A percentile compares a stretch with the other conserved stretches of the same genome.
Conservation (phyloP, 495 filamentous ascomycete genomes). For the Podospora tetraspora region DNA sequence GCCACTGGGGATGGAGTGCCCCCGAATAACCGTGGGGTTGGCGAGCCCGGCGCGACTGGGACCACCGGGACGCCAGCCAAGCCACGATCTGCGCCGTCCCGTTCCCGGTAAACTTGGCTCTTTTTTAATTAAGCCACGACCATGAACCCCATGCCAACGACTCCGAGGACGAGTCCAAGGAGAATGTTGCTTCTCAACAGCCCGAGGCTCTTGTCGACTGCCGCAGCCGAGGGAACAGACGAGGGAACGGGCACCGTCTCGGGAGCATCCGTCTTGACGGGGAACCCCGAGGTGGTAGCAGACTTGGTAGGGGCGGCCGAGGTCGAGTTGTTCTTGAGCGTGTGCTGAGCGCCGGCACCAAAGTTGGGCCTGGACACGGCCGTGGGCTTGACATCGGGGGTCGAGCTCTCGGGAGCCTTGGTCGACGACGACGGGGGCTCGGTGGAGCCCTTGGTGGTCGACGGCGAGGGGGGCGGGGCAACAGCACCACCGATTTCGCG, state of each 20-base stretch:
- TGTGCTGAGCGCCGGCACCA: not conserved
- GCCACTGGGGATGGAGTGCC: conserved; percentile 6
- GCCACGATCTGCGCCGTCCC: not conserved
- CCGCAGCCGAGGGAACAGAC: not conserved
- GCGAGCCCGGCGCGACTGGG: not conserved
- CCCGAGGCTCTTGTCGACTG: not conserved
- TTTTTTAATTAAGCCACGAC: not conserved
- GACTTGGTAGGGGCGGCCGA: not conserved
- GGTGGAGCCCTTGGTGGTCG: not conserved
- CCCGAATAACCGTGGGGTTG: not conserved
- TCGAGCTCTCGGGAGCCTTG: not conserved
- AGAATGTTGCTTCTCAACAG: not conserved
- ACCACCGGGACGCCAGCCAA: not conserved
- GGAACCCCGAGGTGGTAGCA: not conserved
- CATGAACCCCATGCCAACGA: not conserved
- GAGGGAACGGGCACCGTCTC: not conserved
- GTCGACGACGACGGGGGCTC: not conserved
- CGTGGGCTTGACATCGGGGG: not conserved
- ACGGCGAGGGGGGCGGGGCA: not conserved
- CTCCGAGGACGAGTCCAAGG: not conserved
- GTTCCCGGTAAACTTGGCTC: not conserved
- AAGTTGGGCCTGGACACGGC: not conserved
- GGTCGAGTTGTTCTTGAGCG: not conserved
- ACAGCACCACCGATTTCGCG: not conserved
- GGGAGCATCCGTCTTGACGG: not conserved